Percentiles rank a stretch among this genome's conserved stretches.
phyloP scores from a whole-genome alignment of 1,139 yeast genomes.

The Diutina pseudorugosa region DNA sequence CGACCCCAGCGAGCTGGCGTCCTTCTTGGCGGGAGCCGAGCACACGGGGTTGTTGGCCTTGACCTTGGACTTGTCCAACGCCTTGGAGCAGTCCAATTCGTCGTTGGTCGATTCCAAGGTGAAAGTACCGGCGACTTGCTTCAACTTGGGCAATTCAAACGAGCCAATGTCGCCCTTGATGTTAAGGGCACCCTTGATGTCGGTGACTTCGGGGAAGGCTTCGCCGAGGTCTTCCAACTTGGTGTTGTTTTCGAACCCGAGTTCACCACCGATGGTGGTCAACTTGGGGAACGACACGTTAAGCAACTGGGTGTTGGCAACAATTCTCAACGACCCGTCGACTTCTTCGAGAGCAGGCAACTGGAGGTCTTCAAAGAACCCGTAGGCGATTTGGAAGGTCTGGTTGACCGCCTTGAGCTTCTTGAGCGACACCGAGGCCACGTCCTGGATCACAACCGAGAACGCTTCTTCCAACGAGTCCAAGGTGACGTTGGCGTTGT shows the following conservation, averaged over 20 bases:
- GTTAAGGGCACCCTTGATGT: slow-evolving; percentile 32
- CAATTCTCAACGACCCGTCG: slow-evolving; percentile 31
- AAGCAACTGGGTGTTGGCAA: slow-evolving; percentile 31
- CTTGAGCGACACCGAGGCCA: slow-evolving; percentile 17
- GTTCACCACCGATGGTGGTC: slow-evolving; percentile 30
- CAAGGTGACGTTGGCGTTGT: slow-evolving; percentile 26
- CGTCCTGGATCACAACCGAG: slow-evolving; percentile 35
- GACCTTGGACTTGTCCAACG: slow-evolving; percentile 24
- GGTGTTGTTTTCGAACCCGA: slow-evolving; percentile 31
- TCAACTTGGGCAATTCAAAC: slow-evolving; percentile 26
- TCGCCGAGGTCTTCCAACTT: slow-evolving; percentile 21
- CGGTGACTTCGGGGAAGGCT: slow-evolving; percentile 20
- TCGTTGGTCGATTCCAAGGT: slow-evolving; percentile 23
- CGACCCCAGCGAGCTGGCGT: slow-evolving; percentile 5
- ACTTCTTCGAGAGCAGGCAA: slow-evolving; percentile 20
- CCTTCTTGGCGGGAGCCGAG: slow-evolving; percentile 17
- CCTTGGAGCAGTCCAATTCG: slow-evolving; percentile 24
- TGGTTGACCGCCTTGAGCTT: slow-evolving; percentile 32
- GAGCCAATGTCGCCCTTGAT: slow-evolving; percentile 27
- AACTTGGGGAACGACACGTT: slow-evolving; percentile 19
- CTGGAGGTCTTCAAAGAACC: slow-evolving; percentile 22
- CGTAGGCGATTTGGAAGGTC: slow-evolving; percentile 28
- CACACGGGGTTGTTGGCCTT: slow-evolving; percentile 37
- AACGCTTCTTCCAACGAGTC: slow-evolving; percentile 30
- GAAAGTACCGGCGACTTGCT: slow-evolving; percentile 34